A percentile compares a stretch with the other conserved stretches of the same genome.
Evolutionary conservation across 2,329 filamentous ascomycete species (phyloP).

Genomic region (Fusarium coicis): DNA sequence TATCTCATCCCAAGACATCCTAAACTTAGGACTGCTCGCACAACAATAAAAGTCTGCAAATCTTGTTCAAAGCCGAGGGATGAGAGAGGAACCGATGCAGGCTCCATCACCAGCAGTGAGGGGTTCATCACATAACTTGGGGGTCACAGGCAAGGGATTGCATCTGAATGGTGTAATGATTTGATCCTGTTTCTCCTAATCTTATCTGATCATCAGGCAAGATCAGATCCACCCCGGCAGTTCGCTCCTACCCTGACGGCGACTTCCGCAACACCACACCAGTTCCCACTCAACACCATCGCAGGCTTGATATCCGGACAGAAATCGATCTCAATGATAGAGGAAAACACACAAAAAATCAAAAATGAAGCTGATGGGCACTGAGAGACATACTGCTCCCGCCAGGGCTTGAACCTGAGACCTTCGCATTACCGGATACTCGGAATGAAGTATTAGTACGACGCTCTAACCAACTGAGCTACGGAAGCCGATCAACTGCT

Average conservation of each 20-base stretch:
- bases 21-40: not conserved
- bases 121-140: not conserved
- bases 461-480: constrained; percentile 47
- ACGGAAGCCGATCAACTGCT: constrained; percentile 41
- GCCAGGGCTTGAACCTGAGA: constrained; percentile 46
- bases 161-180: constrained; percentile 8
- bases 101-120: not conserved
- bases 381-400: constrained; percentile 37
- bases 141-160: constrained; percentile 4
- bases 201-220: constrained; percentile 29
- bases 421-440: constrained; percentile 43
- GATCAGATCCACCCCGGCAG: constrained; percentile 10
- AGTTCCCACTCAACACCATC: not conserved
- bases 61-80: not conserved
- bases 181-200: constrained; percentile 7
- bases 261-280: not conserved
- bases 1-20: not conserved
- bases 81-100: not conserved
- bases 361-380: constrained; percentile 28
- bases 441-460: constrained; percentile 42
- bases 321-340: not conserved
- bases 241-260: not conserved
- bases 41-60: not conserved
- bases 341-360: not conserved
- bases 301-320: not conserved